Conservation (phyloP, 2,329 filamentous ascomycete genomes). For the Aspergillus candidus region DNA sequence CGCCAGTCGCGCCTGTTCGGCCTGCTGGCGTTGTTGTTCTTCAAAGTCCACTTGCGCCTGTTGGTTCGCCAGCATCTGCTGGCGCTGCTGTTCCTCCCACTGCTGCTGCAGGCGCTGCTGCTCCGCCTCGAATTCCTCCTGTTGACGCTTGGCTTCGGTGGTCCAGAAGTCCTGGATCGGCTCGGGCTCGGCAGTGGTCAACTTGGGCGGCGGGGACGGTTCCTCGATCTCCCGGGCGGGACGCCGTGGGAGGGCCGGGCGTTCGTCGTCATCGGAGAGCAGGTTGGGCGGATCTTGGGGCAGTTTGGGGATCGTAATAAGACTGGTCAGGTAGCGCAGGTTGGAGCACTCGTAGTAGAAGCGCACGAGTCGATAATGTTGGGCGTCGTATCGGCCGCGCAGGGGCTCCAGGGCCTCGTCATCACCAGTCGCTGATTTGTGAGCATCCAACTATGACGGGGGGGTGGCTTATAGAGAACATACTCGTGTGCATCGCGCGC, state of each 20-base stretch:
- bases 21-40: constrained; percentile 80
- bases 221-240: constrained; percentile 64
- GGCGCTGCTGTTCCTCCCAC: constrained; percentile 71
- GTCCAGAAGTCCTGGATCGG: constrained; percentile 99
- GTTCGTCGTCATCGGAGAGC: constrained; percentile 74
- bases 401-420: constrained; percentile 87
- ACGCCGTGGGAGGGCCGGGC: constrained; percentile 74
- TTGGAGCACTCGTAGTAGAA: constrained; percentile 99
- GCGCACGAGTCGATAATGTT: constrained; percentile 91
- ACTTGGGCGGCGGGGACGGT: constrained; percentile 62
- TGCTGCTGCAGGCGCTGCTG: constrained; percentile 82
- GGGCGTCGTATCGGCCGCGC: constrained; percentile 82
- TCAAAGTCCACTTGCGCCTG: constrained; percentile 94
- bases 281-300: constrained; percentile 90
- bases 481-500: constrained; percentile 92
- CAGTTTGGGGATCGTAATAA: constrained; percentile 93
- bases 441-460: background rate
- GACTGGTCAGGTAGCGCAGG: constrained; percentile 86
- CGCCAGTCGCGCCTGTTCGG: constrained; percentile 83
- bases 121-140: constrained; percentile 91
- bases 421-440: constrained; percentile 68
- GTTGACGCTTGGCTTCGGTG: constrained; percentile 80
- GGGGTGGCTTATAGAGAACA: constrained; percentile 21
- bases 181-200: constrained; percentile 69
- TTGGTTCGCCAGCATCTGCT: constrained; percentile 74